These are phyloP conservation scores for Alternaria triticina DNA, from an alignment of 2,329 filamentous ascomycete species.

Conservation along the genomic window DNA sequence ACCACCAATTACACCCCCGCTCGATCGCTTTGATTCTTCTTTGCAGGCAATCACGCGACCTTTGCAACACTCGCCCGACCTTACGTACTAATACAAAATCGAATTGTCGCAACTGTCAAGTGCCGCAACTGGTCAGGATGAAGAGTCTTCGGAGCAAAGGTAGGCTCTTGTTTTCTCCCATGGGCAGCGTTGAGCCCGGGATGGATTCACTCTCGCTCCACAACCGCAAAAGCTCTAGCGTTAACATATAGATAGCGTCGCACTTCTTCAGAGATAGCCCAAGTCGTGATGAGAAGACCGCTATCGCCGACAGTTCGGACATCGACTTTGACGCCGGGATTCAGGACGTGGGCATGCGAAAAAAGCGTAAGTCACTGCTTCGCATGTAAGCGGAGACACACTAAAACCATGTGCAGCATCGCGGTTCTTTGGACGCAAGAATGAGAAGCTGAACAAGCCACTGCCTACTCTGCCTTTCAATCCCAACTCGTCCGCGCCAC, in stretches of 20 bases:
- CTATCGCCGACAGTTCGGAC: slow-evolving; percentile 3
- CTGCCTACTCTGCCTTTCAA: not conserved
- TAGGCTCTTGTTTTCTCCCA: not conserved
- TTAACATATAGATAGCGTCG: slow-evolving; percentile 18
- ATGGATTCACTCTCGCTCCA: not conserved
- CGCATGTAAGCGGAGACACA: not conserved
- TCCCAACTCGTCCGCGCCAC: slow-evolving; percentile 2
- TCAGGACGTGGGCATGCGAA: slow-evolving; percentile 6
- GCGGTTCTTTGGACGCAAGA: slow-evolving; percentile 16
- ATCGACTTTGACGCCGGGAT: slow-evolving; percentile 25
- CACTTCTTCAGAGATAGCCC: slow-evolving; percentile 27
- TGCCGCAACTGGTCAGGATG: slow-evolving; percentile 11
- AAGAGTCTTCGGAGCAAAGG: slow-evolving; percentile 29
- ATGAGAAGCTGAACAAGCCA: slow-evolving; percentile 10
- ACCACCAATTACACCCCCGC: not conserved
- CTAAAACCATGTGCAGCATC: slow-evolving; percentile 16
- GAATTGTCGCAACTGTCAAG: not conserved
- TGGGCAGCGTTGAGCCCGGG: not conserved
- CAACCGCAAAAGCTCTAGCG: not conserved
- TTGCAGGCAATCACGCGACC: not conserved
- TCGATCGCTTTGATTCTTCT: not conserved
- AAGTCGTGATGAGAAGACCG: slow-evolving; percentile 23
- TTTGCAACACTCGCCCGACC: not conserved
- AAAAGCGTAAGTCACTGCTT: slow-evolving; percentile 20
- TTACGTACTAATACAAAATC: not conserved